phyloP scores from a whole-genome alignment of 2,329 filamentous ascomycete species.

The Rhynchosporium graminicola region DNA sequence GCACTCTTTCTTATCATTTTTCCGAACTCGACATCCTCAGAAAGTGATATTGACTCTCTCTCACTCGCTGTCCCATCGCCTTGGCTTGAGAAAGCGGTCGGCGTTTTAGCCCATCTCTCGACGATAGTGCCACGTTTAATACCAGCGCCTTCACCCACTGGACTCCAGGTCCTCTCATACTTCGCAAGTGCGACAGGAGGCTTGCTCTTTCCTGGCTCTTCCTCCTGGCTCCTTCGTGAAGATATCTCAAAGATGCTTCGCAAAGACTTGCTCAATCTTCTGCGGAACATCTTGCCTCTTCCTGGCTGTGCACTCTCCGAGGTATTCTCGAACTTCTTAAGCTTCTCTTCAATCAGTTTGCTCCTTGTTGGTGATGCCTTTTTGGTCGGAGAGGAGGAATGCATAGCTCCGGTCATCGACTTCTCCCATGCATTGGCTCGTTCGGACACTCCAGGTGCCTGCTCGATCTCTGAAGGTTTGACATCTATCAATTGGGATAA shows the following conservation, averaged over 20 bases:
- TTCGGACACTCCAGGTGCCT: not conserved
- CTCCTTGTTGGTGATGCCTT: slow-evolving; percentile 21
- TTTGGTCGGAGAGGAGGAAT: slow-evolving; percentile 7
- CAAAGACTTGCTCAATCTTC: slow-evolving; percentile 25
- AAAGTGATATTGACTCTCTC: slow-evolving; percentile 13
- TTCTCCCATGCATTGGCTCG: not conserved
- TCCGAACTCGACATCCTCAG: slow-evolving; percentile 10
- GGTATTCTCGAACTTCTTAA: slow-evolving; percentile 33
- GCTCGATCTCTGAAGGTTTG: not conserved
- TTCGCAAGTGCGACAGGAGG: not conserved
- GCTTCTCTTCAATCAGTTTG: slow-evolving; percentile 32
- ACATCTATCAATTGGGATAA: not conserved
- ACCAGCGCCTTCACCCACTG: slow-evolving; percentile 5
- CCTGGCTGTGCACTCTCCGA: slow-evolving; percentile 9
- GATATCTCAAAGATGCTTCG: slow-evolving; percentile 28
- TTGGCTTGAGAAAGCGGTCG: slow-evolving; percentile 4
- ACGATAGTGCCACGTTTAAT: slow-evolving; percentile 17
- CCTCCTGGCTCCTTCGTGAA: slow-evolving; percentile 18
- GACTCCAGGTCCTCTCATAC: not conserved
- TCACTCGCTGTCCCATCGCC: slow-evolving; percentile 19
- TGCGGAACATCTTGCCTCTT: slow-evolving; percentile 21
- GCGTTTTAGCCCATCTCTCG: slow-evolving; percentile 23
- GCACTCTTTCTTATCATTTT: slow-evolving; percentile 37
- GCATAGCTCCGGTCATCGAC: not conserved
- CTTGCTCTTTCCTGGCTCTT: slow-evolving; percentile 4